phyloP scores from a whole-genome alignment of 257 asterid genomes.

The Ocimum tenuiflorum region DNA sequence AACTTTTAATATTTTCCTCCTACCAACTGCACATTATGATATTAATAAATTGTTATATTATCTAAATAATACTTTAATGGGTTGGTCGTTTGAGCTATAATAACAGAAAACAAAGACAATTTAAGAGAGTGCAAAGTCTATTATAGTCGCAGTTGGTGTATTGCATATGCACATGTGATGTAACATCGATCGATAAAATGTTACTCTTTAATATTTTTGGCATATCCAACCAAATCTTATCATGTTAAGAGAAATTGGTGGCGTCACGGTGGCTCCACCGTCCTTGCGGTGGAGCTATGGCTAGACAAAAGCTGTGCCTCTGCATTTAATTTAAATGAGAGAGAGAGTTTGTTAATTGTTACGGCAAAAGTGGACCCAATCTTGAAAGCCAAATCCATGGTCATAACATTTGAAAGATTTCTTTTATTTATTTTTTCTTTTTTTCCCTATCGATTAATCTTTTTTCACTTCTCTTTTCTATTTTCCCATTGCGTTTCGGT shows the following conservation, averaged over 20 bases:
- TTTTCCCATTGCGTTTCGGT: constrained; percentile 19
- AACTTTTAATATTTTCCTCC: too few species aligned
- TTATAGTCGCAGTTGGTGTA: too few species aligned
- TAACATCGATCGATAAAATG: neutral
- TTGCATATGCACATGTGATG: neutral
- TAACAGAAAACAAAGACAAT: too few species aligned
- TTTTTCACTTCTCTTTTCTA: neutral
- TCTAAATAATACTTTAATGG: too few species aligned
- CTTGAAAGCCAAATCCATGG: constrained; percentile 56
- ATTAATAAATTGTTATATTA: too few species aligned
- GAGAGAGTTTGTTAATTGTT: constrained; percentile 43
- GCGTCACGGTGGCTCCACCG: constrained; percentile 51
- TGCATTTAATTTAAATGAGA: neutral
- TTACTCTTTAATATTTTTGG: neutral
- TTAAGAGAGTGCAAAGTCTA: too few species aligned
- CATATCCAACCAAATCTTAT: constrained; percentile 37
- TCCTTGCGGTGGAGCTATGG: constrained; percentile 31
- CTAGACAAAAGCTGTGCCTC: constrained; percentile 31
- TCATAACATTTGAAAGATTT: constrained; percentile 45
- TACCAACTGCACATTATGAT: too few species aligned
- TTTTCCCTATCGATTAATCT: constrained; percentile 3
- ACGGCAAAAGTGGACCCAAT: constrained; percentile 42
- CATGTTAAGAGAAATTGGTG: constrained; percentile 27
- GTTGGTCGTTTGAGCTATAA: too few species aligned
- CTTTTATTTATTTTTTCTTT: constrained; percentile 15